phyloP scores from a whole-genome alignment of 495 filamentous ascomycete genomes.

The Penicillium antarcticum region DNA sequence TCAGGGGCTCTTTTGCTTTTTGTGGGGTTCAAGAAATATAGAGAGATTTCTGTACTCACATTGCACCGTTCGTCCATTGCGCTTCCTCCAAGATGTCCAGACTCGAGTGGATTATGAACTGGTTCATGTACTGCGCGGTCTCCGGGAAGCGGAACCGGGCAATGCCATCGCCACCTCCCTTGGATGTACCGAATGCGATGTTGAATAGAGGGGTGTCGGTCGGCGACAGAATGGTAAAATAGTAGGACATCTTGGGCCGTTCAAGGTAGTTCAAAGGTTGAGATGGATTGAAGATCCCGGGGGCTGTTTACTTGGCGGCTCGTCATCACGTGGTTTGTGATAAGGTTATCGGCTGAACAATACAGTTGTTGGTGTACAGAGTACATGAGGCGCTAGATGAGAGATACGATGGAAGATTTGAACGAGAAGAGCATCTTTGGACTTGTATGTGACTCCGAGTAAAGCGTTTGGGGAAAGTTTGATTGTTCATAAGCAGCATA shows the following conservation, averaged over 20 bases:
- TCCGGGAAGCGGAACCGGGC: slow-evolving; percentile 73
- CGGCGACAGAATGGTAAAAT: slow-evolving; percentile 92
- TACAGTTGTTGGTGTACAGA: not conserved
- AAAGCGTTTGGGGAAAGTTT: too few species aligned
- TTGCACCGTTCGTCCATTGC: slow-evolving; percentile 79
- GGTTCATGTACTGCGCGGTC: slow-evolving; percentile 88
- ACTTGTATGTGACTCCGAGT: too few species aligned
- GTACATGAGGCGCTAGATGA: not conserved
- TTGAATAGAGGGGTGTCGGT: slow-evolving; percentile 94
- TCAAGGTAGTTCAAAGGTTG: slow-evolving; percentile 4
- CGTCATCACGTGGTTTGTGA: slow-evolving; percentile 21
- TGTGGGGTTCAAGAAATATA: not conserved
- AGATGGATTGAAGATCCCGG: slow-evolving; percentile 6
- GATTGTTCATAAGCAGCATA: too few species aligned
- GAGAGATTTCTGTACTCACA: slow-evolving; percentile 48
- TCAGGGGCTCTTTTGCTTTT: too few species aligned
- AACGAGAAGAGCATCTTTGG: too few species aligned
- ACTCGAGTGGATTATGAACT: slow-evolving; percentile 91
- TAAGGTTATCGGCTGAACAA: not conserved
- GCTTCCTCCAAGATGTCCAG: slow-evolving; percentile 93
- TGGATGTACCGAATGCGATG: slow-evolving; percentile 92
- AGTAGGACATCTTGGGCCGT: slow-evolving; percentile 75
- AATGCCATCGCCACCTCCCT: slow-evolving; percentile 88
- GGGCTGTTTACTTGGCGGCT: not conserved
- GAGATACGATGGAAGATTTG: not conserved